Percentiles rank a stretch among this genome's conserved stretches.
phyloP scores from a whole-genome alignment of 2,329 filamentous ascomycete species.

The Aspergillus pseudotamarii region DNA sequence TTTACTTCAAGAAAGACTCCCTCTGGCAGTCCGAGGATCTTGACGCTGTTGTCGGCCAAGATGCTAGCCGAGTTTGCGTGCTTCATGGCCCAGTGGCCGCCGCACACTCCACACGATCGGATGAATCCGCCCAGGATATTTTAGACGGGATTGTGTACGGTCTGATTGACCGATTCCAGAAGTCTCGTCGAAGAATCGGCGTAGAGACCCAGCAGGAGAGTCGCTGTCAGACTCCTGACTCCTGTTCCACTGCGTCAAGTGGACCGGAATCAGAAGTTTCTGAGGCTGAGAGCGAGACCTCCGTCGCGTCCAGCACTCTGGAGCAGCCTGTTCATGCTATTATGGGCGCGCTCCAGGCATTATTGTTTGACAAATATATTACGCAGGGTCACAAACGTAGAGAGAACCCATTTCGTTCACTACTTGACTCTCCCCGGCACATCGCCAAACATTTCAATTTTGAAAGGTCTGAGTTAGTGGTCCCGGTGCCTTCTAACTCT shows the following conservation, averaged over 20 bases:
- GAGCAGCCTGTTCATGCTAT: not conserved
- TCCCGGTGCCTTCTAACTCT: not conserved
- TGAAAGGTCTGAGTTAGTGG: not conserved
- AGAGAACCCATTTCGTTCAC: not conserved
- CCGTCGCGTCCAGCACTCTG: not conserved
- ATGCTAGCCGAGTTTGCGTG: conserved; percentile 91
- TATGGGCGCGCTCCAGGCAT: not conserved
- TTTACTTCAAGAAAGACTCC: conserved; percentile 99
- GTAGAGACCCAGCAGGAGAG: not conserved
- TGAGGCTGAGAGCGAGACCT: not conserved
- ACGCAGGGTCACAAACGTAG: not conserved
- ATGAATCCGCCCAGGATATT: conserved; percentile 64
- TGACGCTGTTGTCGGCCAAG: conserved; percentile 87
- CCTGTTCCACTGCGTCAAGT: not conserved
- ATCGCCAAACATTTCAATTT: not conserved
- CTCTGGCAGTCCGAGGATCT: conserved; percentile 97
- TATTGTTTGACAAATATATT: not conserved
- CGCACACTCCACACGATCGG: conserved; percentile 79
- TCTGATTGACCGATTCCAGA: not conserved
- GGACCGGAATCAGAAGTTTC: not conserved
- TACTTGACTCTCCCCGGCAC: not conserved
- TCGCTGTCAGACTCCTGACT: not conserved
- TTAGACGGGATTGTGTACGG: not conserved
- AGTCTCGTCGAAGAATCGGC: not conserved
- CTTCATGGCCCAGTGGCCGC: conserved; percentile 89